Base-by-base conservation (phyloP, 495 filamentous ascomycete genomes). In the Aspergillus heteromorphus region DNA sequence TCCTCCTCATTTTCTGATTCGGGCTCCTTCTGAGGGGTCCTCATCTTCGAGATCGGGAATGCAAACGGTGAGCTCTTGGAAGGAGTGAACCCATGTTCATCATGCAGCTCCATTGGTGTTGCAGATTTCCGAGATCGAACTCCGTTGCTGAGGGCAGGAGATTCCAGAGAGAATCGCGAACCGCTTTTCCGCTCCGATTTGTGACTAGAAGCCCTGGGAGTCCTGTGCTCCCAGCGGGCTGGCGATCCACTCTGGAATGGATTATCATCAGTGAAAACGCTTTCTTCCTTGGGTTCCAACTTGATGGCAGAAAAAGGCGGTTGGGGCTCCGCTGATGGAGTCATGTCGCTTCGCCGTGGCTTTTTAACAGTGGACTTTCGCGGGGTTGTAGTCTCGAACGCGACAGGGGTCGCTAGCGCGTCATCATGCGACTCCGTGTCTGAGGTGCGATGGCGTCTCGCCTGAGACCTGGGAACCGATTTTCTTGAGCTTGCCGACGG, bases 221-320 rank as follows among this genome's bases (percentile, higher is more conserved):
- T 66, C 25, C 57, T 57, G 25, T 59, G 66, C 17, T 65, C 67
- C 43, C 65, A 68, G n/a, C 65, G 58, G 25, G 70, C 68, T 1
- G 83, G 81, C 6, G 84, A 82, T 13, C 90, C 91, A 63, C 89
- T 93, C 66, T 98, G 93, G 62, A 98, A 98, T 0, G 93, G 92
- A 62, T 98, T 98, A 45, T 97, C 91, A 61, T 81, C 75, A 29
- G 85, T 87, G 70, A 97, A 96, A 55, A 87, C 79, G 61, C 77
- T 82, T 18, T 80, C 79, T 11, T 72, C 67, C 18, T 54, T 65
- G 13, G 64, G 59, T 53, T 75, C 64, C 27, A 57, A 65, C 65
- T 71, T 80, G 40, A 73, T 54, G 29, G 60, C 58, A 17, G 65
- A 61, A 40, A 72, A 61, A n/a, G 57, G 55, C n/a, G 65, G 57